These are phyloP conservation scores for Albizia julibrissin DNA, from an alignment of 306 rosid genomes.

Conservation along the genomic window DNA sequence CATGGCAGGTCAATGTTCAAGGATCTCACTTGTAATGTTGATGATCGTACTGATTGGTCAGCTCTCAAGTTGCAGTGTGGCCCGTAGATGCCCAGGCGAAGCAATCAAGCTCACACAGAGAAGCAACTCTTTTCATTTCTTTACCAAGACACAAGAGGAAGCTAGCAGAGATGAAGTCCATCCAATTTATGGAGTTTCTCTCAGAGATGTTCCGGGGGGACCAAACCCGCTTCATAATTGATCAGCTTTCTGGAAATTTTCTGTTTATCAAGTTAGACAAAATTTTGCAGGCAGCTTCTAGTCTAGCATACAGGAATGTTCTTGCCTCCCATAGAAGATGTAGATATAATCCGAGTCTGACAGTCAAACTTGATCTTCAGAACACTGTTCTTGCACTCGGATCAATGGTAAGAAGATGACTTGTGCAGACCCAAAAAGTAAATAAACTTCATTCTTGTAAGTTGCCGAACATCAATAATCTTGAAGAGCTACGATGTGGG, in stretches of 20 bases:
- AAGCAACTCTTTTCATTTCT: slow-evolving; percentile 36
- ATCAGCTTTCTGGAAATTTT: slow-evolving; percentile 42
- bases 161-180: slow-evolving; percentile 30
- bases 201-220: slow-evolving; percentile 73
- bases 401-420: slow-evolving; percentile 28
- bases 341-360: slow-evolving; percentile 37
- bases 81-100: slow-evolving; percentile 41
- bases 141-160: slow-evolving; percentile 42
- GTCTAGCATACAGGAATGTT: slow-evolving; percentile 16
- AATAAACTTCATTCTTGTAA: slow-evolving; percentile 15
- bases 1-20: slow-evolving; percentile 60
- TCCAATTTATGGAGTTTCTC: slow-evolving; percentile 54
- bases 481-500: slow-evolving; percentile 13
- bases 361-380: slow-evolving; percentile 20
- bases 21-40: slow-evolving; percentile 47
- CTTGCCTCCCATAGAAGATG: slow-evolving; percentile 28
- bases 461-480: slow-evolving; percentile 15
- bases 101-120: slow-evolving; percentile 43
- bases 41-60: slow-evolving; percentile 55
- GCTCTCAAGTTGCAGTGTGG: slow-evolving; percentile 48
- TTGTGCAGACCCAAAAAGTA: slow-evolving; percentile 20
- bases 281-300: slow-evolving; percentile 46
- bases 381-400: slow-evolving; percentile 22
- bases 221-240: slow-evolving; percentile 92
- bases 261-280: slow-evolving; percentile 39